Evolutionary conservation across 2,329 filamentous ascomycete genomes (phyloP), one percentile per base, ranked within the genome.

Genomic region (Fusarium solani-melongenae): DNA sequence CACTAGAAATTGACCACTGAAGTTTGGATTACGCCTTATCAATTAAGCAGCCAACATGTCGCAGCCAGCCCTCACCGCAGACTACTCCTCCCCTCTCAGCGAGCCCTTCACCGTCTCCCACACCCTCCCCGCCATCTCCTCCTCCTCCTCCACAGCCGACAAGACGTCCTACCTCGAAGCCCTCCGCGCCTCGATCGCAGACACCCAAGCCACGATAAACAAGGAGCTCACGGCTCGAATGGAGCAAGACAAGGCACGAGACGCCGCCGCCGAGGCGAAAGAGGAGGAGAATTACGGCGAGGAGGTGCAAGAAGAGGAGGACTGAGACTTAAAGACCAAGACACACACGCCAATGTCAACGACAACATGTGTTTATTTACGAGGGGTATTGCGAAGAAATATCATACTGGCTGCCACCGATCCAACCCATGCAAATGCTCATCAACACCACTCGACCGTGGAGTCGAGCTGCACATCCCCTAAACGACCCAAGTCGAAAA

Each of bases 231-330:
- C 93, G 6, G 80, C 85, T 61, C 90, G 91, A 66, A 95, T 95
- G 93, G 92, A 92, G 39, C 87, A 92, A 70, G 93, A 95, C 79
- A 92, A 92, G 79, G 83, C 82, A 10, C 83, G 84, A 15, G 86
- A 86, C 17, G 82, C 82, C 1, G 81, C 82, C 4, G 87, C 90
- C 68, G 89, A 92, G 68, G 85, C 82, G 12, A 87, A 88, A 70
- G 90, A 92, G 79, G 93, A 94, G 79, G 90, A 93, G 77, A 93
- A 95, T 79, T 97, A 98, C 80, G 95, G 94, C 56, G 95, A 97
- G 82, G 94, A 97, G 81, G 89, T 91, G 14, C 91, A 92, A 58
- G 92, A 93, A 46, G 92, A 93, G 64, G 89, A 89, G 36, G 81
- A 82, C 29, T 81, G 76, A 79, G 34, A 20, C 10, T 22, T 9